Evolutionary conservation across 345 rosid genomes (phyloP).

Genomic region (Populus davidiana): DNA sequence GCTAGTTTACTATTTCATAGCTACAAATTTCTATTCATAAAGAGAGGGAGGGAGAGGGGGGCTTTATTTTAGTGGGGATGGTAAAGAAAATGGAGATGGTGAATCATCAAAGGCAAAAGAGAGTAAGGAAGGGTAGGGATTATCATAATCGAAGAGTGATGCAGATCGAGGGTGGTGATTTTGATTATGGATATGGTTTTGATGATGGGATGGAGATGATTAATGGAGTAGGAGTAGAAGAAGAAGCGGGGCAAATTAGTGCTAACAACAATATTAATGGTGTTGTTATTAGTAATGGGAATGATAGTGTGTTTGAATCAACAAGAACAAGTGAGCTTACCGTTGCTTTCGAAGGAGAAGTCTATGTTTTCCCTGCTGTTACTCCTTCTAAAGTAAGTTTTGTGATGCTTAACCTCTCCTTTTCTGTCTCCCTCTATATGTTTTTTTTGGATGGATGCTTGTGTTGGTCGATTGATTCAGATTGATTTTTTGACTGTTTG

Average conservation of each 20-base stretch:
- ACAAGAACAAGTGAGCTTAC: conserved; percentile 47
- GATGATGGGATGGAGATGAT: not conserved
- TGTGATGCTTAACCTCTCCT: not conserved
- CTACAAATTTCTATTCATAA: not conserved
- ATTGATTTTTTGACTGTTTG: not conserved
- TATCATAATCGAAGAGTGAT: conserved; percentile 2
- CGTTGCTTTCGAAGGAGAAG: conserved; percentile 46
- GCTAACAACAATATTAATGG: not conserved
- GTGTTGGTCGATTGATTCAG: not conserved
- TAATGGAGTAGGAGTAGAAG: conserved; percentile 10
- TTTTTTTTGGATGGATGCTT: not conserved
- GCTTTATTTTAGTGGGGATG: not conserved
- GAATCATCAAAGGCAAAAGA: conserved; percentile 14
- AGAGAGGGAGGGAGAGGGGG: not conserved
- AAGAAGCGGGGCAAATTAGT: not conserved
- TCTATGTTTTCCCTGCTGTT: conserved; percentile 46
- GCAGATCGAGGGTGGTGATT: not conserved
- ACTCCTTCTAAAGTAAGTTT: conserved; percentile 35
- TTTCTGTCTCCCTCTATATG: not conserved
- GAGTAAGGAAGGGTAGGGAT: conserved; percentile 8
- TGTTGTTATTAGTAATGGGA: not conserved
- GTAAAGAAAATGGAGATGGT: conserved; percentile 26
- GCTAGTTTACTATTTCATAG: not conserved
- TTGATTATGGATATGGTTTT: conserved; percentile 2
- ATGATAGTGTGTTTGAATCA: conserved; percentile 5